phyloP scores from a whole-genome alignment of 352 stramenopile genomes.

The Globisporangium viniferum region DNA sequence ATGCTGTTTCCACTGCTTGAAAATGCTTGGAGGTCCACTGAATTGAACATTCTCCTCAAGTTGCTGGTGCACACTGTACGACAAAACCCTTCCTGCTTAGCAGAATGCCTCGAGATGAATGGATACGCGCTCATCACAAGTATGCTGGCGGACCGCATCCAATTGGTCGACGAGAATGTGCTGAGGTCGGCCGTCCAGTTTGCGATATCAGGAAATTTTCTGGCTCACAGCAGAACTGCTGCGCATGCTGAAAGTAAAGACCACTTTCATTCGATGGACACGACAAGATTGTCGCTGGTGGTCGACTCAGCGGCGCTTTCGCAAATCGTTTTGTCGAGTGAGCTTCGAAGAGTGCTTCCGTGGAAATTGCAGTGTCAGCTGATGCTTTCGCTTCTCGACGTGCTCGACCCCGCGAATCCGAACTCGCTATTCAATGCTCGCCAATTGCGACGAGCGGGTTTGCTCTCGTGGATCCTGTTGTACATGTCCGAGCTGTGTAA shows the following conservation, averaged over 20 bases:
- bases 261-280: background rate
- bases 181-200: conserved; percentile 41
- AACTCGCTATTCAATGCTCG: conserved; percentile 79
- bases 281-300: conserved; percentile 30
- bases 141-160: conserved; percentile 35
- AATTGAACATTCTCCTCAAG: conserved; percentile 47
- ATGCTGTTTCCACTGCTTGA: conserved; percentile 64
- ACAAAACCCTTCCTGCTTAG: conserved; percentile 53
- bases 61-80: conserved; percentile 48
- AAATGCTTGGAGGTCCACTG: conserved; percentile 36
- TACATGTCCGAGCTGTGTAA: conserved; percentile 58
- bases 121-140: conserved; percentile 50
- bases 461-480: conserved; percentile 56
- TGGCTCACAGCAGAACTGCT: conserved; percentile 11
- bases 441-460: conserved; percentile 47
- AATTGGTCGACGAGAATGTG: conserved; percentile 48
- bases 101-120: conserved; percentile 58
- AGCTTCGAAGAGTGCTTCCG: conserved; percentile 39
- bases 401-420: conserved; percentile 47
- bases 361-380: conserved; percentile 50
- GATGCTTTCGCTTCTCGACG: conserved; percentile 39
- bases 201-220: conserved; percentile 42
- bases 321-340: conserved; percentile 49
- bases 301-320: conserved; percentile 49
- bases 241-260: background rate